Conservation (phyloP, 78 protist species). For the Dictyostelium intermedium region DNA sequence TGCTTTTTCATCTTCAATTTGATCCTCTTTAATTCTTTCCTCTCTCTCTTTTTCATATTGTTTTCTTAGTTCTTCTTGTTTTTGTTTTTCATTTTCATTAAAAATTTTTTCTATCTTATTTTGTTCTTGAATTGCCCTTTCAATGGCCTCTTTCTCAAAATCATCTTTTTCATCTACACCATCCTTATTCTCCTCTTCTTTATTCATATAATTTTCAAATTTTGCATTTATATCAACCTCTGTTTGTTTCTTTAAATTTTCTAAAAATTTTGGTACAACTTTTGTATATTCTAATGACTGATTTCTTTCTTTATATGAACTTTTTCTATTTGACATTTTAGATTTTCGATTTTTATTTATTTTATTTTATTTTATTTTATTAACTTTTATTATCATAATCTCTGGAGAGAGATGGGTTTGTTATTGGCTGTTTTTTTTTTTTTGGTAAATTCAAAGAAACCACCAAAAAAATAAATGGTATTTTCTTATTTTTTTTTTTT, state of each 20-base stretch:
- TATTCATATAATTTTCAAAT: slow-evolving; percentile 40
- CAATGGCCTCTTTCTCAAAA: slow-evolving; percentile 27
- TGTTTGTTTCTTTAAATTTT: slow-evolving; percentile 12
- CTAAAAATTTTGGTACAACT: slow-evolving; percentile 41
- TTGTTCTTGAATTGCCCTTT: slow-evolving; percentile 17
- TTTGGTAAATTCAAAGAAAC: not conserved
- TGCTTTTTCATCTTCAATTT: slow-evolving; percentile 21
- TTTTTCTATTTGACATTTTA: slow-evolving; percentile 2
- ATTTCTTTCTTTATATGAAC: not conserved
- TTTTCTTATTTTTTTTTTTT: not conserved
- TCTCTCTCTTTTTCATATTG: slow-evolving; percentile 5
- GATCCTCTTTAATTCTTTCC: slow-evolving; percentile 3
- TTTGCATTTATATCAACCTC: slow-evolving; percentile 40
- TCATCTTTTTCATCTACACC: slow-evolving; percentile 10
- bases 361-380: not conserved
- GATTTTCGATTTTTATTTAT: not conserved
- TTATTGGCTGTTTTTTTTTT: not conserved
- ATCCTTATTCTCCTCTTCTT: slow-evolving; percentile 12
- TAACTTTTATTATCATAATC: not conserved
- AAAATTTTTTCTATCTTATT: not conserved
- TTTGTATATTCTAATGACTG: slow-evolving; percentile 24
- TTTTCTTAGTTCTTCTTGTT: not conserved
- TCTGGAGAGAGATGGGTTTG: not conserved
- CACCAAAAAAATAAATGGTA: not conserved
- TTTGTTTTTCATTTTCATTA: slow-evolving; percentile 7